Percentiles rank a stretch among this genome's conserved stretches.
These are phyloP conservation scores for Blastocystis sp. DNA, from an alignment of 352 stramenopile genomes.

Conservation along the genomic window DNA sequence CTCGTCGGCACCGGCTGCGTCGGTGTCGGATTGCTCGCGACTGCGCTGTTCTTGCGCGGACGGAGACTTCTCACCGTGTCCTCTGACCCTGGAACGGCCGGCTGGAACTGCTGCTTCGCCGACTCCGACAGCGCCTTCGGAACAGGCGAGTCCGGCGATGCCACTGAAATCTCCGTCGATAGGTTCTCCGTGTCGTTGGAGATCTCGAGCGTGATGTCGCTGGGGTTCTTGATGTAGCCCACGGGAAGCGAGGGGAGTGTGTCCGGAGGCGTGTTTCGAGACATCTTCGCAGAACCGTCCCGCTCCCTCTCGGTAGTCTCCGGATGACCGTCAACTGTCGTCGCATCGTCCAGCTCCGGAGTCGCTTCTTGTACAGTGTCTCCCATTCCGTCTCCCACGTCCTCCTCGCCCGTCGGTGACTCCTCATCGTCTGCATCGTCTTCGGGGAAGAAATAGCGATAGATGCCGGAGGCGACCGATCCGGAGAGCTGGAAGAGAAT, in stretches of 20 bases:
- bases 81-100: neutral
- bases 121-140: neutral
- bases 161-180: neutral
- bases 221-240: no score
- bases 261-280: neutral
- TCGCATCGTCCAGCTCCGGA: neutral
- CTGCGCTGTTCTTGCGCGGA: neutral
- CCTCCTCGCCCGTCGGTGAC: neutral
- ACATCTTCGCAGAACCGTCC: neutral
- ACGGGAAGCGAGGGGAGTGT: neutral
- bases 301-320: neutral
- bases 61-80: neutral
- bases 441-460: conserved; percentile 53
- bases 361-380: no score
- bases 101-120: neutral
- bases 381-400: neutral
- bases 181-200: neutral
- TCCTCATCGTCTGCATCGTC: neutral
- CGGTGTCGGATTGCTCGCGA: neutral
- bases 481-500: conserved; percentile 50
- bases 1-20: neutral
- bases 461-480: neutral
- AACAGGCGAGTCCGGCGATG: no score
- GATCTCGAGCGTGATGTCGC: conserved; percentile 17
- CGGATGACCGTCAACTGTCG: no score